These are phyloP conservation scores for Trichoderma sp. DNA, from an alignment of 2,329 filamentous ascomycete genomes.

Conservation along the genomic window DNA sequence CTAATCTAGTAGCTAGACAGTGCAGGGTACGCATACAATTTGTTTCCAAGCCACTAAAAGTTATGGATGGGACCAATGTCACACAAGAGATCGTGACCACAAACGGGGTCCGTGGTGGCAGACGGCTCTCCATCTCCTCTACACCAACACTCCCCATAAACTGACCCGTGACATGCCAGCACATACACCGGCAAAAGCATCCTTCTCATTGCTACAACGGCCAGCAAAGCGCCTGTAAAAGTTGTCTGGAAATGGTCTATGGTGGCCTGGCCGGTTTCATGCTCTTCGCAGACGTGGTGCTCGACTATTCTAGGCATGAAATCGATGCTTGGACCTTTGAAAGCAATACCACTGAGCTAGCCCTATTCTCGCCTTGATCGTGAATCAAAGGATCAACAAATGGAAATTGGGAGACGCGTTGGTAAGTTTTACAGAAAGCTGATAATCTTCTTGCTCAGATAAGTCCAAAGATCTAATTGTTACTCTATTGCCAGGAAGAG, in stretches of 20 bases:
- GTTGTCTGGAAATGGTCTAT: neutral
- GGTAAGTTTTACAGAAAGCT: neutral
- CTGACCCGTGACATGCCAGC: neutral
- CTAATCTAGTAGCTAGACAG: too few relatives aligned
- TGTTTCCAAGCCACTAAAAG: too few relatives aligned
- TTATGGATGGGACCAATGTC: too few relatives aligned
- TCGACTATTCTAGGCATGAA: neutral
- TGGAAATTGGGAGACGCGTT: neutral
- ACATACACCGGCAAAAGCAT: neutral
- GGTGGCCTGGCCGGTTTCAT: too few relatives aligned
- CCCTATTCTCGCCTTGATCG: neutral
- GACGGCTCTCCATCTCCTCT: neutral
- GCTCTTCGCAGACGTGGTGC: neutral
- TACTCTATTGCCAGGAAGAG: neutral
- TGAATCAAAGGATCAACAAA: neutral
- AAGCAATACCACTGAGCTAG: neutral
- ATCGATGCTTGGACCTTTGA: neutral
- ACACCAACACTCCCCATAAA: neutral
- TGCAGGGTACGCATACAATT: too few relatives aligned
- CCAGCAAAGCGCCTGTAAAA: neutral
- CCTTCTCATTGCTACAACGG: neutral
- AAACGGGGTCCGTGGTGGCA: too few relatives aligned
- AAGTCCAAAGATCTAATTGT: neutral
- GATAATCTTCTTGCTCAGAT: neutral
- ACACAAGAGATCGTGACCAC: too few relatives aligned